Base-by-base conservation (phyloP, 805 yeast species). In the Metschnikowia vanudenii region DNA sequence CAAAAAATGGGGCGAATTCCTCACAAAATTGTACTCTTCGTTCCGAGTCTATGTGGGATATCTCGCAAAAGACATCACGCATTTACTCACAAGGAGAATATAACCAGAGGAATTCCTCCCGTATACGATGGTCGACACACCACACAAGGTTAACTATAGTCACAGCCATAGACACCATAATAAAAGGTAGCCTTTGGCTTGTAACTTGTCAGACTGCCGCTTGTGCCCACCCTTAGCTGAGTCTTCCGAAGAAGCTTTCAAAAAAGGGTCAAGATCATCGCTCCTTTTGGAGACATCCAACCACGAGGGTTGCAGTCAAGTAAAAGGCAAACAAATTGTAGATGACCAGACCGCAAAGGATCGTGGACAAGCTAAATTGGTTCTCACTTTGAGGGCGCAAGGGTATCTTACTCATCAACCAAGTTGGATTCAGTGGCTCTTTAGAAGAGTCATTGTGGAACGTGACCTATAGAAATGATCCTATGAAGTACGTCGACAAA, bases 201-300 rank as follows among this genome's bases (percentile, higher is more conserved):
- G 41, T 94, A 85, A 87, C 98, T 90, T 92, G 97, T 92, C 99
- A 92, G 99, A 92, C 96, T 85, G 96, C 98, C 98, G 81, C 90
- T 85, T 82, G 83, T 80, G 79, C 96, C 97, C 97, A 88, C 96
- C 97, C 94, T 53, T 68, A 61, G 60, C 74, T 67, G 64, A 79
- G 84, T 84, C 91, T 81, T 79, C 91, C 91, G 87, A 83, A 80
- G 78, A 82, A 85, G 94, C 82, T 73, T 86, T 81, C 76, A 71
- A 60, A 68, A 76, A 73, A 74, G 95, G 97, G 96, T 84, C 82
- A 89, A 92, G 98, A 92, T 92, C 98, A 91, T 92, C 96, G 98
- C 96, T 89, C 96, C 96, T 85, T 81, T 82, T 53, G 49, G 59
- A 18, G 34, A 70, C 68, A 66, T 69, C 14, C 65, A 59, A 64